Evolutionary conservation across 2,329 filamentous ascomycete species (phyloP).

Genomic region (Aspergillus ustus): DNA sequence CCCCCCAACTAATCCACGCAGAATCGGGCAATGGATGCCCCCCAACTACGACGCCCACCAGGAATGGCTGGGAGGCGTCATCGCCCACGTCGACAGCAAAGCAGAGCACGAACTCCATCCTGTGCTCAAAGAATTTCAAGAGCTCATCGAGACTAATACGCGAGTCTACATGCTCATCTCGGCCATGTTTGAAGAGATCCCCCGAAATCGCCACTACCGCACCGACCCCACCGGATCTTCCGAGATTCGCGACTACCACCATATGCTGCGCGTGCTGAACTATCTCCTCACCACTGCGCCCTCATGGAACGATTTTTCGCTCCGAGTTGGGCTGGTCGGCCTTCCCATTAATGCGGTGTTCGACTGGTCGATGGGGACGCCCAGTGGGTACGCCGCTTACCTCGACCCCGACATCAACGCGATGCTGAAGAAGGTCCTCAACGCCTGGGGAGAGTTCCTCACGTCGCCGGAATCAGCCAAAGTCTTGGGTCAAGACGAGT

Average conservation of each 20-base stretch:
- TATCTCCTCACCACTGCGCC: slow-evolving; percentile 47
- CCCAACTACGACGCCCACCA: slow-evolving; percentile 65
- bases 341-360: slow-evolving; percentile 62
- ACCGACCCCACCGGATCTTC: slow-evolving; percentile 65
- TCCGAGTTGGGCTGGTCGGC: slow-evolving; percentile 53
- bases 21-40: slow-evolving; percentile 66
- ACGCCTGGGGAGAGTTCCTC: slow-evolving; percentile 59
- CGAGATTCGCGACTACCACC: slow-evolving; percentile 68
- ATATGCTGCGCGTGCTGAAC: slow-evolving; percentile 71
- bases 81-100: slow-evolving; percentile 60
- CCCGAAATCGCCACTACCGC: slow-evolving; percentile 62
- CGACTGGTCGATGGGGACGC: slow-evolving; percentile 64
- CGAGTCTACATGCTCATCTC: slow-evolving; percentile 69
- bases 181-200: slow-evolving; percentile 72
- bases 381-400: slow-evolving; percentile 59
- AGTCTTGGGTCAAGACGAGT: slow-evolving; percentile 48
- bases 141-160: slow-evolving; percentile 67
- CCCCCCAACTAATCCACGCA: slow-evolving; percentile 26
- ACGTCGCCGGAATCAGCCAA: slow-evolving; percentile 59
- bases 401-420: slow-evolving; percentile 57
- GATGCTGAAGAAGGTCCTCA: slow-evolving; percentile 56
- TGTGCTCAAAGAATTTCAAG: slow-evolving; percentile 66
- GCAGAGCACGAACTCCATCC: slow-evolving; percentile 57
- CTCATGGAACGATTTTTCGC: slow-evolving; percentile 36
- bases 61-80: slow-evolving; percentile 64